Percentiles rank a stretch among this genome's conserved stretches.
These are phyloP conservation scores for Graphilbum sp. DNA, from an alignment of 2,329 filamentous ascomycete genomes.

Conservation along the genomic window DNA sequence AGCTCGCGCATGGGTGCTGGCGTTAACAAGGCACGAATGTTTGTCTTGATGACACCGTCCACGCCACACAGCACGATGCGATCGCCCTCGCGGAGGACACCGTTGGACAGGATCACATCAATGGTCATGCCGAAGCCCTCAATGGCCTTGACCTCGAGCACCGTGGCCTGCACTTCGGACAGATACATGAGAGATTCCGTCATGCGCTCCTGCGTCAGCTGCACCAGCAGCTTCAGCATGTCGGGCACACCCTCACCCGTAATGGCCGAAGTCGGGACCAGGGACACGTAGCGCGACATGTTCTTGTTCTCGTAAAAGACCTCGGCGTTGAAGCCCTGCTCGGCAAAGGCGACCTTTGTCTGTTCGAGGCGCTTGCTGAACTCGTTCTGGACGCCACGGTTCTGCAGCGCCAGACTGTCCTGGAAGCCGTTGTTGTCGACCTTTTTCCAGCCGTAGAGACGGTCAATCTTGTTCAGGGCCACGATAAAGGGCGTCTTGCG, in stretches of 20 bases:
- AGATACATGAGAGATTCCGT: constrained; percentile 95
- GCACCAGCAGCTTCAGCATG: constrained; percentile 88
- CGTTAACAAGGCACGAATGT: constrained; percentile 85
- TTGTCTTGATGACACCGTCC: constrained; percentile 90
- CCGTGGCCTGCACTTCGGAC: constrained; percentile 91
- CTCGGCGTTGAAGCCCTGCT: constrained; percentile 96
- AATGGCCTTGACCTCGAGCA: constrained; percentile 97
- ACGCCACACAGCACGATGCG: constrained; percentile 89
- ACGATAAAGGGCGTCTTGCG: constrained; percentile 97
- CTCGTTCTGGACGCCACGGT: constrained; percentile 83
- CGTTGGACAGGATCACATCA: constrained; percentile 91
- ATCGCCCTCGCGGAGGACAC: constrained; percentile 86
- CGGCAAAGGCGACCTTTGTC: constrained; percentile 85
- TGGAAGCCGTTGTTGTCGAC: constrained; percentile 98
- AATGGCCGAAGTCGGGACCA: constrained; percentile 91
- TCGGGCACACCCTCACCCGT: constrained; percentile 99
- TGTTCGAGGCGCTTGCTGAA: constrained; percentile 80
- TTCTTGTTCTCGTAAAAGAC: constrained; percentile 97
- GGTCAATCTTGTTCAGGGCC: constrained; percentile 98
- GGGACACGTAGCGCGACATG: constrained; percentile 85
- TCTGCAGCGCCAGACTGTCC: constrained; percentile 78
- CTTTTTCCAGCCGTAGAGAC: constrained; percentile 97
- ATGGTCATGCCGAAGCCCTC: constrained; percentile 98
- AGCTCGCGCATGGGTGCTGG: constrained; percentile 86
- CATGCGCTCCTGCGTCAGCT: constrained; percentile 94